phyloP scores from a whole-genome alignment of 768 basidiomycete genomes.

The Mycena kentingensis region DNA sequence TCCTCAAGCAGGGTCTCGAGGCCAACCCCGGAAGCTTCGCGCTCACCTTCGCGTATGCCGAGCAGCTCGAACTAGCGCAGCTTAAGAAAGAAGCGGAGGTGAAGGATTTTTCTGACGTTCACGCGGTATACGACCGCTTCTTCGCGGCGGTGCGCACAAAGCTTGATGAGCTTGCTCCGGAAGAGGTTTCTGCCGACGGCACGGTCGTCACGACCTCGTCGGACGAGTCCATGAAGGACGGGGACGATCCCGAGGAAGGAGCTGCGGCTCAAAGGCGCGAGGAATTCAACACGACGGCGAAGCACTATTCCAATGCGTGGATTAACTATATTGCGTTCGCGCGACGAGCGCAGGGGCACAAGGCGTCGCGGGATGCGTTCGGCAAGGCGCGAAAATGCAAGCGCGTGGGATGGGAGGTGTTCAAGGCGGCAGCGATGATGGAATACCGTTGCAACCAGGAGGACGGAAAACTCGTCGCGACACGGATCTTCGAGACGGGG shows the following conservation, averaged over 20 bases:
- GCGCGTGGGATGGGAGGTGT: slow-evolving; percentile 89
- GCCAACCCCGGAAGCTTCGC: slow-evolving; percentile 87
- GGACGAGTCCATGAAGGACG: background rate
- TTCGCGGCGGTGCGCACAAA: slow-evolving; percentile 62
- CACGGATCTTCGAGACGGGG: slow-evolving; percentile 92
- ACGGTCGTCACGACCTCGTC: background rate
- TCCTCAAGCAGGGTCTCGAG: slow-evolving; percentile 81
- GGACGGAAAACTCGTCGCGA: slow-evolving; percentile 65
- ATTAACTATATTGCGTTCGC: slow-evolving; percentile 95
- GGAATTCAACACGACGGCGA: slow-evolving; percentile 57
- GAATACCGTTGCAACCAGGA: slow-evolving; percentile 87
- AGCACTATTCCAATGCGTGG: slow-evolving; percentile 77
- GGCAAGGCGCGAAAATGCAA: slow-evolving; percentile 77
- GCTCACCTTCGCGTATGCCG: too few relatives aligned
- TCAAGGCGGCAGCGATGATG: slow-evolving; percentile 90
- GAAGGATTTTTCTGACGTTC: slow-evolving; percentile 64
- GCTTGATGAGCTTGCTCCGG: slow-evolving; percentile 38
- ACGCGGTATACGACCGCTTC: slow-evolving; percentile 72
- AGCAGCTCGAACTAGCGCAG: too few relatives aligned
- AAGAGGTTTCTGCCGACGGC: background rate
- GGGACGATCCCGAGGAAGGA: background rate
- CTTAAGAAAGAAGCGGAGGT: slow-evolving; percentile 45
- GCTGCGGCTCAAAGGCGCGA: background rate
- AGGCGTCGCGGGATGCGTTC: slow-evolving; percentile 75
- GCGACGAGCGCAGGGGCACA: slow-evolving; percentile 83